Base-by-base conservation (phyloP, 2,329 filamentous ascomycete genomes). In the Cadophora gregata region DNA sequence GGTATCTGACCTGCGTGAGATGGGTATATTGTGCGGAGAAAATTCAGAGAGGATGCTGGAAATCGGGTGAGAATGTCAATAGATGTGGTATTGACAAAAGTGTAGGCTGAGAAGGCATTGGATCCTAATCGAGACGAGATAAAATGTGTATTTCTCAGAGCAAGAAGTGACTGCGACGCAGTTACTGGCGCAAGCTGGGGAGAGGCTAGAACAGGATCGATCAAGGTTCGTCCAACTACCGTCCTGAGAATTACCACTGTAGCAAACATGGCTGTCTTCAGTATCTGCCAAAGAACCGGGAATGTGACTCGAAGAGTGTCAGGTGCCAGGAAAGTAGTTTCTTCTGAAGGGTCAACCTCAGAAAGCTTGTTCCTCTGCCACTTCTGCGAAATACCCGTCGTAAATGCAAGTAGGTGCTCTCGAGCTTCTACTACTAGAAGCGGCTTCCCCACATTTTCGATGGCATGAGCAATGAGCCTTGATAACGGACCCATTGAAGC, bases 301-400 rank as follows among this genome's bases (percentile, higher is more conserved):
- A 88, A 79, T 0, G 89, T 90, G 25, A 78, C 83, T 66, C 83
- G 80, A 50, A 87, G 74, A 0, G 88, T 87, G 59, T 88, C 84
- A 1, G 84, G 79, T 61, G 87, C 84, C 12, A 92, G 75, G 63
- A 84, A 86, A 19, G 82, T 79, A 1, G 77, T 71, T 72, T 92
- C 88, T 74, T 91, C 88, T 0, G 84, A 81, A 55, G 80, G 75
- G 72, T 91, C 89, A 55, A 92, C 82, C 68, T 88, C 86, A 1
- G 88, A 91, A 50, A 92, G 78, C 72, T 90, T 90, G 75, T 86
- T 90, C 71, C 88, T 86, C 27, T 87, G 84, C 90, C 90, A 92
- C 73, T 89, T 87, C 1, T 85, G 82, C 53, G 85, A 82, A 21
- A 92, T 76, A 36, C 65, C 67, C n/a, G 61, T 66, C 7, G 75